Conservation (phyloP, 345 rosid genomes). For the Punica granatum region DNA sequence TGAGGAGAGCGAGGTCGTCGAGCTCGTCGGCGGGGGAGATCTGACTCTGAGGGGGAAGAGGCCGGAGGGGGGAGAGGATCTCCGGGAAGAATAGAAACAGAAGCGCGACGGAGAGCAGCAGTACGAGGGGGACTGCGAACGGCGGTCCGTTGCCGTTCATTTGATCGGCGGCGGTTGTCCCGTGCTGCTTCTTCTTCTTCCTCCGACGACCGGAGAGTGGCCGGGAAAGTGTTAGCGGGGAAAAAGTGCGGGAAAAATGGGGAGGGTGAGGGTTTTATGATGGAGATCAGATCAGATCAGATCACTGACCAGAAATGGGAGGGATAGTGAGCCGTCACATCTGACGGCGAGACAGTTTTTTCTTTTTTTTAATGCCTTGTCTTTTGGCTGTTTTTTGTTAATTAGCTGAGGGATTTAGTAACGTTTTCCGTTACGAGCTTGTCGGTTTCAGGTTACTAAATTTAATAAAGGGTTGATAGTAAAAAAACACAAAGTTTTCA, state of each 20-base stretch:
- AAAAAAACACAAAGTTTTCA: too few relatives aligned
- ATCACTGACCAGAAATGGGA: too few relatives aligned
- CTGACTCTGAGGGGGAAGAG: constrained; percentile 34
- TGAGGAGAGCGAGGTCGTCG: constrained; percentile 63
- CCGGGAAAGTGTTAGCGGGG: neutral
- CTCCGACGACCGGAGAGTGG: neutral
- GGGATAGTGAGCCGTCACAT: too few relatives aligned
- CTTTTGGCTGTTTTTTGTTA: too few relatives aligned
- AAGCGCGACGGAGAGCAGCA: constrained; percentile 28
- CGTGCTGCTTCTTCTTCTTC: neutral
- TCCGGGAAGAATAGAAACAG: constrained; percentile 44
- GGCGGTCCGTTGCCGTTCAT: neutral
- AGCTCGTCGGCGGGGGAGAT: constrained; percentile 67
- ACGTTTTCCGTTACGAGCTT: too few relatives aligned
- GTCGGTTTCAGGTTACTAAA: too few relatives aligned
- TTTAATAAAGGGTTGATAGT: too few relatives aligned
- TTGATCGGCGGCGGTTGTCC: neutral
- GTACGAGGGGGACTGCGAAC: neutral
- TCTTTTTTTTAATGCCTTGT: too few relatives aligned
- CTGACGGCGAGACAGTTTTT: too few relatives aligned
- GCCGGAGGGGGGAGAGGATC: constrained; percentile 38
- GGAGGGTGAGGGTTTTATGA: neutral
- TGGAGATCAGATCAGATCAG: too few relatives aligned
- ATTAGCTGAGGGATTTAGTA: too few relatives aligned
- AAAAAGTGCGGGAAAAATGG: neutral